These are phyloP conservation scores for barley (Hordeum vulgare) DNA, from an alignment of 176 grass and related monocot genomes.

Conservation along the genomic window DNA sequence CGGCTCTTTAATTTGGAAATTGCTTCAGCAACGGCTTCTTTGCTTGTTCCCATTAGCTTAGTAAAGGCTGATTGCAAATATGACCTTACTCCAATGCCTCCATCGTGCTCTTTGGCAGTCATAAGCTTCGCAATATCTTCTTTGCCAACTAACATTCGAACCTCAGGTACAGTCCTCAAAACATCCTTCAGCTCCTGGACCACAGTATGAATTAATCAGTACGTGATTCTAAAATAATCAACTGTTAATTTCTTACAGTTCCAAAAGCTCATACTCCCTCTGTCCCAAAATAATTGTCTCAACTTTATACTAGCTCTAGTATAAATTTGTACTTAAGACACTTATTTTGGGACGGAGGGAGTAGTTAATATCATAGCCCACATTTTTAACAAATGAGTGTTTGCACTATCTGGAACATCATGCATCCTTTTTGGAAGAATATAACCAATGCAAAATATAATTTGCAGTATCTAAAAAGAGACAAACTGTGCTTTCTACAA, in stretches of 20 bases:
- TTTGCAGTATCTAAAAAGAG: not conserved
- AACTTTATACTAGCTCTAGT: too few relatives aligned
- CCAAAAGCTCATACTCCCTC: not conserved
- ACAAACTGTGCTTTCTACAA: not conserved
- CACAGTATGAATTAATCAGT: constrained; percentile 13
- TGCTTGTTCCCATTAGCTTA: constrained; percentile 61
- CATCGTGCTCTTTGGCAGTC: constrained; percentile 41
- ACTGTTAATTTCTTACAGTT: not conserved
- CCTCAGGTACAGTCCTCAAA: constrained; percentile 65
- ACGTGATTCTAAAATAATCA: not conserved
- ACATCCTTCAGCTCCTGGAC: constrained; percentile 81
- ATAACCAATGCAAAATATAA: not conserved
- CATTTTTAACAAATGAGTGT: not conserved
- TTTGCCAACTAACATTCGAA: constrained; percentile 54
- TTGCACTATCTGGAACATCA: not conserved
- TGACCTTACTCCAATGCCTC: constrained; percentile 30
- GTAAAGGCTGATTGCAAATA: constrained; percentile 73
- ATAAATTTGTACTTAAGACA: too few relatives aligned
- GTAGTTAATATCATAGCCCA: not conserved
- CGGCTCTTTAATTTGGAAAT: constrained; percentile 56
- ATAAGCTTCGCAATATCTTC: constrained; percentile 44
- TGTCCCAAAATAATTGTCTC: too few relatives aligned
- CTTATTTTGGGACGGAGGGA: too few relatives aligned
- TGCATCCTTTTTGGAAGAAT: not conserved
- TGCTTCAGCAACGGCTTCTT: constrained; percentile 49